These are phyloP conservation scores for Dissophora globulifera DNA, from an alignment of 192 early-diverging fungal species.

Conservation along the genomic window DNA sequence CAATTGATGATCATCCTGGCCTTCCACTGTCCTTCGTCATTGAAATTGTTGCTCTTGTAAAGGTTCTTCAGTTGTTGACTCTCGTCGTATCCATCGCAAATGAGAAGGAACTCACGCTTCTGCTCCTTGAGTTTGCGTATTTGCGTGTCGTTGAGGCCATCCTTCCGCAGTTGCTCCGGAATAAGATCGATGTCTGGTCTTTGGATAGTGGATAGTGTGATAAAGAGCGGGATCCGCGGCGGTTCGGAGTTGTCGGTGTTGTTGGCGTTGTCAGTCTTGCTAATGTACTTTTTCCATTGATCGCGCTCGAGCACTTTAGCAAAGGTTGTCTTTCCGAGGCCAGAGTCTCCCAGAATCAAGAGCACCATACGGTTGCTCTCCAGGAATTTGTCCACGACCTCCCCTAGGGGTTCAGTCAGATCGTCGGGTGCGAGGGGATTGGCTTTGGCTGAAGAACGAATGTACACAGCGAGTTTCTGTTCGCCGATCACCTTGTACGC, in stretches of 20 bases:
- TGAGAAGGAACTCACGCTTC: not conserved
- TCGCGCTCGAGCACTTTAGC: not conserved
- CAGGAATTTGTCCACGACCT: not conserved
- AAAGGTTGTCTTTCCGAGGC: slow-evolving; percentile 11
- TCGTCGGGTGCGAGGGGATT: not conserved
- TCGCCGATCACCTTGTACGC: too few species aligned
- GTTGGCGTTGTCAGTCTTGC: too few species aligned
- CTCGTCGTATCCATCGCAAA: slow-evolving; percentile 23
- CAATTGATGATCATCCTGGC: slow-evolving; percentile 12
- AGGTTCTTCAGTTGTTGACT: not conserved
- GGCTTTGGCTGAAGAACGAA: not conserved
- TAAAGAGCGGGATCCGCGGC: slow-evolving; percentile 8
- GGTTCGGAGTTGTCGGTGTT: too few species aligned
- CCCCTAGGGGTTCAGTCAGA: not conserved
- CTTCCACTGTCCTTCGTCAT: not conserved
- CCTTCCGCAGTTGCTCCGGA: not conserved
- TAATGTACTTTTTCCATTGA: not conserved
- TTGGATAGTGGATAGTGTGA: not conserved
- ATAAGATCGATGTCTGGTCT: slow-evolving; percentile 1
- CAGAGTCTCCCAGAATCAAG: slow-evolving; percentile 10
- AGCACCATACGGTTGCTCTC: not conserved
- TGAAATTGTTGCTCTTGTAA: not conserved
- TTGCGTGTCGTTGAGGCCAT: not conserved
- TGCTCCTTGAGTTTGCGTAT: not conserved
- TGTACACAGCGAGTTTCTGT: not conserved